Conservation (phyloP, 176 grass and related monocot species). For the Aegilops umbellulata region DNA sequence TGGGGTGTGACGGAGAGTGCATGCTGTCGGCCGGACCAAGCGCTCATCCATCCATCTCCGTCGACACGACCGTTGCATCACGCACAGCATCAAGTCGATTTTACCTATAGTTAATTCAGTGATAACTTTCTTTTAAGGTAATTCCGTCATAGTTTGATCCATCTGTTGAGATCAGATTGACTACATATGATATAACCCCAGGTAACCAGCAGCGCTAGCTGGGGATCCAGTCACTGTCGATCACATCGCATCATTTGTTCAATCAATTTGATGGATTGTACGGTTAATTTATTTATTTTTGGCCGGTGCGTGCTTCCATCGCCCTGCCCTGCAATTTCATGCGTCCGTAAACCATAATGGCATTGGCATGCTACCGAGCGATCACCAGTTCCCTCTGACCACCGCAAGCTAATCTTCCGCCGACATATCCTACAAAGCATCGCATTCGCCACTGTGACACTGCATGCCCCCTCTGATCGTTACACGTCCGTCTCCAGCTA, state of each 20-base stretch:
- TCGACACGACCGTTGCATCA: background rate
- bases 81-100: too few relatives aligned
- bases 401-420: background rate
- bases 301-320: too few relatives aligned
- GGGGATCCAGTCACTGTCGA: background rate
- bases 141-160: background rate
- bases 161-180: background rate
- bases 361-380: too few relatives aligned
- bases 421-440: too few relatives aligned
- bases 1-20: slow-evolving; percentile 21
- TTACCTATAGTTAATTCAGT: background rate
- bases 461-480: too few relatives aligned
- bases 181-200: background rate
- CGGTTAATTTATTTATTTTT: background rate
- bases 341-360: too few relatives aligned
- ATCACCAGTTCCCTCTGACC: background rate
- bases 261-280: background rate
- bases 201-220: background rate
- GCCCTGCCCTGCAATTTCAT: too few relatives aligned
- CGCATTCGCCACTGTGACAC: too few relatives aligned
- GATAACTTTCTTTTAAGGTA: background rate
- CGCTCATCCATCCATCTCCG: background rate
- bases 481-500: too few relatives aligned
- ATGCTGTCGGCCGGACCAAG: background rate
- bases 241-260: background rate